These are phyloP conservation scores for Gynandropsis gynandra DNA, from an alignment of 345 rosid species.

Conservation along the genomic window DNA sequence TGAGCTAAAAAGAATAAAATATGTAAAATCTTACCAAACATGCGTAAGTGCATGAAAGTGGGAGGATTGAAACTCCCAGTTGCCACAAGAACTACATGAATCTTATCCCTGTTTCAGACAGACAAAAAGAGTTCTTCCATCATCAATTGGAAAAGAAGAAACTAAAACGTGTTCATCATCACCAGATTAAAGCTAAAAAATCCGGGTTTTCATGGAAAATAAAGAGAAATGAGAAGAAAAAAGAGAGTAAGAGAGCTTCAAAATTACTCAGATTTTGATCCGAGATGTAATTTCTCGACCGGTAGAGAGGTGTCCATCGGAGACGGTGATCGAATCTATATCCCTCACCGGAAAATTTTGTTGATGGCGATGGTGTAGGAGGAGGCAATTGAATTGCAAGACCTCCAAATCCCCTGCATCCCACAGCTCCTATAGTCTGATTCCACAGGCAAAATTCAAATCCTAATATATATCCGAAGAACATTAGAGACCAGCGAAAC, in stretches of 20 bases:
- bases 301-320: conserved; percentile 64
- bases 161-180: too few species aligned
- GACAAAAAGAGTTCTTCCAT: too few species aligned
- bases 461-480: background rate
- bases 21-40: conserved; percentile 55
- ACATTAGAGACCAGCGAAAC: conserved; percentile 1
- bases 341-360: conserved; percentile 17
- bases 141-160: too few species aligned
- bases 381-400: conserved; percentile 8
- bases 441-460: background rate
- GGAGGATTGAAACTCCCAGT: conserved; percentile 98
- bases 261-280: conserved; percentile 29
- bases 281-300: conserved; percentile 41
- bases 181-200: conserved; percentile 1
- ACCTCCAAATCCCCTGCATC: conserved; percentile 21
- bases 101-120: conserved; percentile 33
- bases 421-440: background rate
- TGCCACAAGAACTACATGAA: conserved; percentile 61
- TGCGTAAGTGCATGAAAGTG: conserved; percentile 84
- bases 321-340: conserved; percentile 8
- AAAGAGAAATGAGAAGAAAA: background rate
- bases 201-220: background rate
- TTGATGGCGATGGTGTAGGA: conserved; percentile 10
- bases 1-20: too few species aligned
- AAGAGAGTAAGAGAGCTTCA: conserved; percentile 1